A percentile compares a stretch with the other conserved stretches of the same genome.
Conservation (phyloP, 2,329 filamentous ascomycete genomes). For the Diaporthe nobilis region DNA sequence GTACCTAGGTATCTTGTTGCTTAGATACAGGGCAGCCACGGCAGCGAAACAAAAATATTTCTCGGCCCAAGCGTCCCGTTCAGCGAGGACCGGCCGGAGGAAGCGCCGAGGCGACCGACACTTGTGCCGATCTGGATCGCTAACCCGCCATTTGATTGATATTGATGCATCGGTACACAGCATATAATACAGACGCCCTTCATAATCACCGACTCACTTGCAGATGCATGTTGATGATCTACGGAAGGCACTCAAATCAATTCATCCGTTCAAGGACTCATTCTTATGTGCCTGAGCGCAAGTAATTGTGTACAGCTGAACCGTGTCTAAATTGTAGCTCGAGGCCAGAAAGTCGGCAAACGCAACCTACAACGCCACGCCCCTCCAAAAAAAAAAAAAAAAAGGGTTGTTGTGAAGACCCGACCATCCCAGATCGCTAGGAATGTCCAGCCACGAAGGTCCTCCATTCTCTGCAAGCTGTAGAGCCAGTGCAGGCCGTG, state of each 20-base stretch:
- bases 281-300: constrained; percentile 32
- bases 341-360: constrained; percentile 10
- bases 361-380: constrained; percentile 38
- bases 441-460: not conserved
- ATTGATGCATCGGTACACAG: not conserved
- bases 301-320: constrained; percentile 33
- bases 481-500: not conserved
- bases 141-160: not conserved
- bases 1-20: not conserved
- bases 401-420: not conserved
- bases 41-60: not conserved
- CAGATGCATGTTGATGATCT: no score
- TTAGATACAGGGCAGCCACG: not conserved
- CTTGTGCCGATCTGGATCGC: not conserved
- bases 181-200: no score
- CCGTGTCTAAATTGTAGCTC: constrained; percentile 20
- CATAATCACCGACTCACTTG: no score
- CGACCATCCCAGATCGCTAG: not conserved
- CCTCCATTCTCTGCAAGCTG: not conserved
- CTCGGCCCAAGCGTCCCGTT: not conserved
- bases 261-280: not conserved
- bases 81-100: no score
- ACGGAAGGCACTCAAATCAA: no score
- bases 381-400: not conserved
- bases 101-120: not conserved